These are phyloP conservation scores for Ambrosia trifida DNA, from an alignment of 129 eudicot genomes.

Conservation along the genomic window DNA sequence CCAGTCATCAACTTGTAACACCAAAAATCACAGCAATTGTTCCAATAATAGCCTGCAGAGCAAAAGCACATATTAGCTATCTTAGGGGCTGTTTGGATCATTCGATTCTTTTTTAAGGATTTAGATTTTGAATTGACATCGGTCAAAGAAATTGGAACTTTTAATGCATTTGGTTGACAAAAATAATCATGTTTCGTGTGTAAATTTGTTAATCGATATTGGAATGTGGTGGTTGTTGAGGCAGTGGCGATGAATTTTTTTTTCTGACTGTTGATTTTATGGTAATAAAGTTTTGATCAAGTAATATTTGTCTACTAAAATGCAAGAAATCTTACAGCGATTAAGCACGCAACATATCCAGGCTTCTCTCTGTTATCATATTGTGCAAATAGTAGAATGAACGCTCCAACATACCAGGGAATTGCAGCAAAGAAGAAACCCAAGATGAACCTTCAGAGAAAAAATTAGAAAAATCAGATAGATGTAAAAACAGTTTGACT, in stretches of 20 bases:
- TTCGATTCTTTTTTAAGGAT: not conserved
- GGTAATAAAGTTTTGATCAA: not conserved
- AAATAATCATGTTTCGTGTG: too few species aligned
- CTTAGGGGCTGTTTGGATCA: not conserved
- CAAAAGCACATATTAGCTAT: constrained; percentile 1
- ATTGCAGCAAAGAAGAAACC: constrained; percentile 86
- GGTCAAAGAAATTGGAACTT: too few species aligned
- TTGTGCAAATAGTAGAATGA: constrained; percentile 65
- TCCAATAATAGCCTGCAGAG: constrained; percentile 68
- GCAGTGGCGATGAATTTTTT: not conserved
- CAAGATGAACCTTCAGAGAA: constrained; percentile 66
- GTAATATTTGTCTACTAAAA: constrained; percentile 9
- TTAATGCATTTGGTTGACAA: too few species aligned
- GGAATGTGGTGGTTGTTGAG: not conserved
- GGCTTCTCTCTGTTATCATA: constrained; percentile 83
- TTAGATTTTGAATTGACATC: not conserved
- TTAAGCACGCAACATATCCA: constrained; percentile 80
- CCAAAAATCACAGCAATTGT: constrained; percentile 61
- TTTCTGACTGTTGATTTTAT: not conserved
- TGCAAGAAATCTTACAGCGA: constrained; percentile 64
- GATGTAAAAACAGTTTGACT: constrained; percentile 2
- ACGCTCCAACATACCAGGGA: constrained; percentile 88
- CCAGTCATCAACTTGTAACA: constrained; percentile 35
- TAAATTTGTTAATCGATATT: not conserved
- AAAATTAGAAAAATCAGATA: not conserved